Evolutionary conservation across 179 eudicot species (phyloP).

Genomic region (Dionaea muscipula): DNA sequence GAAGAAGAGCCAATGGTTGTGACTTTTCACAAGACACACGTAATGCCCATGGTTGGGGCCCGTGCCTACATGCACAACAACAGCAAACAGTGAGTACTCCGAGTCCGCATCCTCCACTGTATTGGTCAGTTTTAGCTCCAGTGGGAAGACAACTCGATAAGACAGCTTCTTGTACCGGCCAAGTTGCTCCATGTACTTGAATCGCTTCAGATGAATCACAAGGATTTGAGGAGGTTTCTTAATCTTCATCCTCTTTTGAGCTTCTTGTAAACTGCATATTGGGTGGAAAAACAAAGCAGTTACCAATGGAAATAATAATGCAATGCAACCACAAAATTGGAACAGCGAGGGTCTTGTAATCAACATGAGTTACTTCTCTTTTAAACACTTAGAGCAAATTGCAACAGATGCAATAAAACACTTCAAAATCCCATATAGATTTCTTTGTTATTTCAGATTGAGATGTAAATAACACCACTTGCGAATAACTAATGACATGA

Average conservation of each 20-base stretch:
- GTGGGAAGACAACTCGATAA: constrained; percentile 63
- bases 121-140: constrained; percentile 58
- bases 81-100: constrained; percentile 56
- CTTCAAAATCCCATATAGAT: too few relatives aligned
- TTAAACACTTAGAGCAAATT: too few relatives aligned
- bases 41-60: constrained; percentile 78
- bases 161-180: constrained; percentile 59
- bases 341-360: too few relatives aligned
- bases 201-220: constrained; percentile 67
- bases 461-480: too few relatives aligned
- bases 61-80: constrained; percentile 63
- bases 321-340: too few relatives aligned
- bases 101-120: constrained; percentile 54
- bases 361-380: too few relatives aligned
- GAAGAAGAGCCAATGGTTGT: constrained; percentile 60
- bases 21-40: constrained; percentile 60
- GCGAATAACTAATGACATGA: too few relatives aligned
- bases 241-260: constrained; percentile 78
- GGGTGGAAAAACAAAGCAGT: too few relatives aligned
- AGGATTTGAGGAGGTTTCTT: constrained; percentile 62
- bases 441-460: too few relatives aligned
- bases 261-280: constrained; percentile 73
- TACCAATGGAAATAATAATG: too few relatives aligned
- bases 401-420: too few relatives aligned
- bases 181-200: constrained; percentile 59